Evolutionary conservation across 345 rosid genomes (phyloP).

Genomic region (Lepidium sativum): DNA sequence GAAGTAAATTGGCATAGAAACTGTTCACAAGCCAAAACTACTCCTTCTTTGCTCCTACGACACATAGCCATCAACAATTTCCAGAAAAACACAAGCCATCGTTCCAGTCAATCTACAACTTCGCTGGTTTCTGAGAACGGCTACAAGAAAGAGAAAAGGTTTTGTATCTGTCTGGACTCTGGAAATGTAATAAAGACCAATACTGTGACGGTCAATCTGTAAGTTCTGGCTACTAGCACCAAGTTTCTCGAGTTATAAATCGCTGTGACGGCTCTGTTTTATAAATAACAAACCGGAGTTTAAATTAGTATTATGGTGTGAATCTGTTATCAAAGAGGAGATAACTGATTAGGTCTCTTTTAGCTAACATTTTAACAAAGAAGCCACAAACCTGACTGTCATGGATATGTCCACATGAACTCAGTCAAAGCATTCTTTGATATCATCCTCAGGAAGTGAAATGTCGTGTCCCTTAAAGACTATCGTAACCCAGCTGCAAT

Average conservation of each 20-base stretch:
- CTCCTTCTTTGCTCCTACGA: conserved; percentile 19
- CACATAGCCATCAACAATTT: background rate
- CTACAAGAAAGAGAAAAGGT: background rate
- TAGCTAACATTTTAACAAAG: background rate
- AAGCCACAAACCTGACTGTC: no score
- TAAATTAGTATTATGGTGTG: background rate
- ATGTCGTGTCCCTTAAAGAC: no score
- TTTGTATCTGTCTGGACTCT: background rate
- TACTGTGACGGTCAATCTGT: background rate
- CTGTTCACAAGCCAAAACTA: conserved; percentile 25
- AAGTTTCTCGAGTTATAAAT: conserved; percentile 14
- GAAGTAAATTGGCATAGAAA: conserved; percentile 8
- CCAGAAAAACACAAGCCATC: conserved; percentile 5
- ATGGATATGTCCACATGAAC: no score
- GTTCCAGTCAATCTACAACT: conserved; percentile 13
- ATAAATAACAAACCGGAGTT: background rate
- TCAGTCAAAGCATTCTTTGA: no score
- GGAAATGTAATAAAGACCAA: background rate
- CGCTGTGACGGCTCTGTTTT: background rate
- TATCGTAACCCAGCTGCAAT: no score
- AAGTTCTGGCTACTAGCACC: background rate
- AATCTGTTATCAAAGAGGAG: background rate
- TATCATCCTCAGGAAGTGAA: no score
- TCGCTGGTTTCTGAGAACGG: conserved; percentile 20
- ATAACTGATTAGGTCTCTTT: background rate